phyloP scores from a whole-genome alignment of 768 basidiomycete species.

The Mycena chlorophos region DNA sequence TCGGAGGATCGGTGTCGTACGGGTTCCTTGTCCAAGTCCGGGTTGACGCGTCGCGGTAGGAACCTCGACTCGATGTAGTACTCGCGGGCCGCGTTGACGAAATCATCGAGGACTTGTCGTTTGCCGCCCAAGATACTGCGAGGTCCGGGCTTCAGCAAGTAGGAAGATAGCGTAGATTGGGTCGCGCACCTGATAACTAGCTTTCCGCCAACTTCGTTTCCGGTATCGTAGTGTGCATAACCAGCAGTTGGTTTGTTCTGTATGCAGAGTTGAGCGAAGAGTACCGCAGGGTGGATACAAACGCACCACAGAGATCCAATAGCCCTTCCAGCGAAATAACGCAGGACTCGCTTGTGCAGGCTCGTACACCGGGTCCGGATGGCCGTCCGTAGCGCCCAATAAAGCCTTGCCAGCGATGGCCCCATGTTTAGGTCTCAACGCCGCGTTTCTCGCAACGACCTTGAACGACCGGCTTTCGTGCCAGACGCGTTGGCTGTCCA shows the following conservation, averaged over 20 bases:
- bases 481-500: conserved; percentile 19
- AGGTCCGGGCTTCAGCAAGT: neutral
- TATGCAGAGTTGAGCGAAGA: neutral
- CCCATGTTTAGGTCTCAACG: conserved; percentile 13
- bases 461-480: conserved; percentile 19
- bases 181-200: conserved; percentile 8
- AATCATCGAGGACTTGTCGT: conserved; percentile 11
- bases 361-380: conserved; percentile 15
- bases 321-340: conserved; percentile 14
- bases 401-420: neutral
- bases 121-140: conserved; percentile 16
- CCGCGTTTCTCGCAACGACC: conserved; percentile 14
- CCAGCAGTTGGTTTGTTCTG: conserved; percentile 14
- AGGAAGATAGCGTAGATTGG: neutral
- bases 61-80: conserved; percentile 15
- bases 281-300: neutral
- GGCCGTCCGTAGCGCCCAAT: conserved; percentile 11
- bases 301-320: conserved; percentile 18
- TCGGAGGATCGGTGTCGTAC: neutral
- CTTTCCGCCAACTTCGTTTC: conserved; percentile 15
- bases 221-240: conserved; percentile 16
- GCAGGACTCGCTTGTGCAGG: neutral
- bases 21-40: conserved; percentile 10
- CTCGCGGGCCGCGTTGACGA: conserved; percentile 6
- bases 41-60: conserved; percentile 10